A percentile compares a stretch with the other conserved stretches of the same genome.
Conservation (phyloP, 768 basidiomycete species). For the Pleurotus platypus region DNA sequence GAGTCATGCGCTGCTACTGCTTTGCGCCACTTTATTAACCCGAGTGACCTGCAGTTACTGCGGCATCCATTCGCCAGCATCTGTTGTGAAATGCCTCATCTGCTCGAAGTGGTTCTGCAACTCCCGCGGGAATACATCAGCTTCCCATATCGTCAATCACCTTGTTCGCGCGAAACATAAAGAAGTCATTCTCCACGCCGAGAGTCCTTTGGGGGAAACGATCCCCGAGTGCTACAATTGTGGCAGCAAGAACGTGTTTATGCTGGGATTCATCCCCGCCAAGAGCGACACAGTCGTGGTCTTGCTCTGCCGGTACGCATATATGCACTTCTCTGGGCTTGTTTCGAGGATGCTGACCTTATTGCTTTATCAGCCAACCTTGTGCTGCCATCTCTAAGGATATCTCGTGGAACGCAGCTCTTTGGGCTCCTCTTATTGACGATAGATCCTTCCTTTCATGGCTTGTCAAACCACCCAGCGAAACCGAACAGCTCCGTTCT, state of each 20-base stretch:
- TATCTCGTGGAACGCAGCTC: constrained; percentile 96
- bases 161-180: constrained; percentile 99
- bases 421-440: constrained; percentile 98
- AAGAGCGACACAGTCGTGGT: constrained; percentile 99
- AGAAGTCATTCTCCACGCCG: constrained; percentile 94
- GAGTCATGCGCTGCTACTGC: constrained; percentile 20
- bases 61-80: constrained; percentile 95
- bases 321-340: constrained; percentile 24
- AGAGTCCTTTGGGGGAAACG: constrained; percentile 94
- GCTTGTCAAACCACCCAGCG: constrained; percentile 96
- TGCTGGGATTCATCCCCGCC: constrained; percentile 98
- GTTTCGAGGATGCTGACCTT: constrained; percentile 5
- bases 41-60: constrained; percentile 67
- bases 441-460: constrained; percentile 99
- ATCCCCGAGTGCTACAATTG: constrained; percentile 99
- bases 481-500: constrained; percentile 93
- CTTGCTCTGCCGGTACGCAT: constrained; percentile 79
- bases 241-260: constrained; percentile 98
- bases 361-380: constrained; percentile 65
- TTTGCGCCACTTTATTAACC: constrained; percentile 10
- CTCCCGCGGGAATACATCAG: constrained; percentile 94
- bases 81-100: constrained; percentile 91
- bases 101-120: constrained; percentile 99
- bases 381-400: constrained; percentile 97
- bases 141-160: constrained; percentile 99